Conservation (phyloP, 2,329 filamentous ascomycete species). For the Domatiomyces globalis region DNA sequence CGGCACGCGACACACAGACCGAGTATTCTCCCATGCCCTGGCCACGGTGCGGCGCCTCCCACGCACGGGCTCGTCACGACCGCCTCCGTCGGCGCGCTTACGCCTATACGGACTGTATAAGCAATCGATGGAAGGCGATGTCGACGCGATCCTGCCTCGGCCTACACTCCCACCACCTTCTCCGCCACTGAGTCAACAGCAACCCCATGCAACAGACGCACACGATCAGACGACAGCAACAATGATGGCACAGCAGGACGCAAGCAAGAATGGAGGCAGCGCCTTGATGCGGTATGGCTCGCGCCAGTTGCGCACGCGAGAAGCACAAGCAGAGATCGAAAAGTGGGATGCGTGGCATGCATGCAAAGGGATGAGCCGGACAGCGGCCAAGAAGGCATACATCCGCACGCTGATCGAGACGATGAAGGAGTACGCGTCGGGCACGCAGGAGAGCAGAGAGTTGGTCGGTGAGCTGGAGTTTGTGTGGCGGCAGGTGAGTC, state of each 20-base stretch:
- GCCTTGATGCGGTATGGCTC: constrained; percentile 17
- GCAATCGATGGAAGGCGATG: constrained; percentile 95
- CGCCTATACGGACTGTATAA: constrained; percentile 97
- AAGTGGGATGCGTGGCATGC: constrained; percentile 78
- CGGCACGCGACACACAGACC: constrained; percentile 45
- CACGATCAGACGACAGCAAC: neutral
- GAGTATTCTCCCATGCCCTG: constrained; percentile 96
- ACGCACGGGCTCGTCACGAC: constrained; percentile 78
- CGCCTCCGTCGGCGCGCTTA: constrained; percentile 70
- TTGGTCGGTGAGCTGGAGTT: constrained; percentile 93
- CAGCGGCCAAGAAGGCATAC: constrained; percentile 86
- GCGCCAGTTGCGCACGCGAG: constrained; percentile 24
- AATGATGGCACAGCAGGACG: constrained; percentile 25
- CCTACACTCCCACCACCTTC: constrained; percentile 35
- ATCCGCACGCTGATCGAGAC: constrained; percentile 89
- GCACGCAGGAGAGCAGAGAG: constrained; percentile 67
- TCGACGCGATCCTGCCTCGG: constrained; percentile 82
- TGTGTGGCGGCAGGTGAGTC: constrained; percentile 88
- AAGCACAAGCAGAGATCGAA: constrained; percentile 27
- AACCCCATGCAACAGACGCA: neutral
- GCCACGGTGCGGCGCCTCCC: constrained; percentile 97
- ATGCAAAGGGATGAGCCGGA: constrained; percentile 68
- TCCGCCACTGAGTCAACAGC: constrained; percentile 22
- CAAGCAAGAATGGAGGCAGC: constrained; percentile 3
- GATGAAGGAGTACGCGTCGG: constrained; percentile 86